Conservation (phyloP, 73 alveolate species). For the Tetrahymena elliotti region DNA sequence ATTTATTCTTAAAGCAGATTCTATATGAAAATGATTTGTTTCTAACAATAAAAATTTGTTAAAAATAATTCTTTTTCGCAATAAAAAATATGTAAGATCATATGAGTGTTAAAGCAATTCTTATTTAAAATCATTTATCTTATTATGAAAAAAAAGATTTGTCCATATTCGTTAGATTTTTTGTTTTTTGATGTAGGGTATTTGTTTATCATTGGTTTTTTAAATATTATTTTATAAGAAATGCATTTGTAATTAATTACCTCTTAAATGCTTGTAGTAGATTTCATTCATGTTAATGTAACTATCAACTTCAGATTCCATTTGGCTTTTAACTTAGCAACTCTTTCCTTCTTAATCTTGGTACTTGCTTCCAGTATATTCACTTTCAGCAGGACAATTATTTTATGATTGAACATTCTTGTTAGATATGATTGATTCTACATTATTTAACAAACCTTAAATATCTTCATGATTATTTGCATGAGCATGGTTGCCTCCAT, state of each 20-base stretch:
- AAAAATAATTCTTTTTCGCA: too few relatives aligned
- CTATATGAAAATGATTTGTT: too few relatives aligned
- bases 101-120: too few relatives aligned
- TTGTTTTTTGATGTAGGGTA: too few relatives aligned
- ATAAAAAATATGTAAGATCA: too few relatives aligned
- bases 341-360: not conserved
- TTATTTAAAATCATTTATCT: too few relatives aligned
- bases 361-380: not conserved
- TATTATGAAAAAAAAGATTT: too few relatives aligned
- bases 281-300: not conserved
- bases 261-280: not conserved
- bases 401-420: not conserved
- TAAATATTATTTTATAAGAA: not conserved
- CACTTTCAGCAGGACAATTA: not conserved
- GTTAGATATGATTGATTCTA: not conserved
- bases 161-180: not conserved
- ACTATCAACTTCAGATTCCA: not conserved
- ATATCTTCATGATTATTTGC: not conserved
- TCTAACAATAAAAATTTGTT: too few relatives aligned
- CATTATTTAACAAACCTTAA: not conserved
- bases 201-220: not conserved
- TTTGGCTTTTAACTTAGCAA: not conserved
- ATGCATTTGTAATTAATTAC: not conserved
- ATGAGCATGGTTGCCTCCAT: not conserved
- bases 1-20: too few relatives aligned